These are phyloP conservation scores for Aspergillus ochraceoroseus DNA, from an alignment of 2,329 filamentous ascomycete genomes.

Conservation along the genomic window DNA sequence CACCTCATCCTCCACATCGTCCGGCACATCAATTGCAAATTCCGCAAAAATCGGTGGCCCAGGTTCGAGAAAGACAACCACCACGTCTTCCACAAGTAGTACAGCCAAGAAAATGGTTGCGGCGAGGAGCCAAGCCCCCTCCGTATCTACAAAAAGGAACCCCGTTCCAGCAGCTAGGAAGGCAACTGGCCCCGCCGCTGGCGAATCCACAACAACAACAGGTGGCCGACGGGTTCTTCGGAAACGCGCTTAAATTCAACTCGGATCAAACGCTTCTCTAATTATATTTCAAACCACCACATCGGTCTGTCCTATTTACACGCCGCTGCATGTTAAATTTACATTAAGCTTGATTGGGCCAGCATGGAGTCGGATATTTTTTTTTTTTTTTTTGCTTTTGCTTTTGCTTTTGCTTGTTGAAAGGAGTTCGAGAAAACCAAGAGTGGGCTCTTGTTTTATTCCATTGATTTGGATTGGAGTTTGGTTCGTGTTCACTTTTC, in stretches of 20 bases:
- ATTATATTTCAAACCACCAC: no score
- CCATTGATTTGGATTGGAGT: no score
- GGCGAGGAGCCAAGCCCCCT: slow-evolving; percentile 31
- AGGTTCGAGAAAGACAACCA: slow-evolving; percentile 30
- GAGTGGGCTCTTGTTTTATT: no score
- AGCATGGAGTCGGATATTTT: no score
- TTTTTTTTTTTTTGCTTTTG: no score
- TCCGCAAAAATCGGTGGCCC: slow-evolving; percentile 27
- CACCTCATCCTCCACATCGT: slow-evolving; percentile 36
- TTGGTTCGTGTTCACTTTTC: no score
- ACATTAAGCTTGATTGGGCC: no score
- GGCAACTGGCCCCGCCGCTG: slow-evolving; percentile 28
- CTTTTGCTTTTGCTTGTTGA: not conserved
- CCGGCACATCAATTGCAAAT: slow-evolving; percentile 38
- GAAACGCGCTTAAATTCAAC: slow-evolving; percentile 33
- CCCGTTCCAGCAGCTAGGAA: slow-evolving; percentile 32
- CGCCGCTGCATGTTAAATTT: not conserved
- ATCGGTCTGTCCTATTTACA: no score
- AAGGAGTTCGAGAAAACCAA: not conserved
- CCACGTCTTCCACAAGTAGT: slow-evolving; percentile 24
- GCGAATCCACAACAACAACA: slow-evolving; percentile 31
- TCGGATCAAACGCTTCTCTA: not conserved
- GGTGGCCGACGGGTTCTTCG: slow-evolving; percentile 39
- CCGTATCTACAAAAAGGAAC: slow-evolving; percentile 35
- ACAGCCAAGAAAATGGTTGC: slow-evolving; percentile 30